Conservation (phyloP, 176 grass and related monocot species). For the Puya raimondii region DNA sequence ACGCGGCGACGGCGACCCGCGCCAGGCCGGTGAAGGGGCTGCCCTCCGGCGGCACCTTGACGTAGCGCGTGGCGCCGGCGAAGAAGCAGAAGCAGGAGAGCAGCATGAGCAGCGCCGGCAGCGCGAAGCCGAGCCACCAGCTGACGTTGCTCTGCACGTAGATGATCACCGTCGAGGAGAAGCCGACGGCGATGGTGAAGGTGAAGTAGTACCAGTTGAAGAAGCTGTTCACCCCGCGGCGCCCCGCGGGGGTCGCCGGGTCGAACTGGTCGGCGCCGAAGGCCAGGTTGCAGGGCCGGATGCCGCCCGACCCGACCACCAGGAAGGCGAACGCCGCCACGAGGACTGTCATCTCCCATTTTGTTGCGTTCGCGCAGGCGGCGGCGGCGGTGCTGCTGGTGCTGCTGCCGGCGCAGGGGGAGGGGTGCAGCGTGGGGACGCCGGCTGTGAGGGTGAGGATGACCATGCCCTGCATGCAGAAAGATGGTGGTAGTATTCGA, state of each 20-base stretch:
- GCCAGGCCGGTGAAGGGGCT: constrained; percentile 36
- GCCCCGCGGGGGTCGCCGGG: constrained; percentile 9
- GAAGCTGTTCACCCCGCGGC: constrained; percentile 19
- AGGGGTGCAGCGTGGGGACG: constrained; percentile 36
- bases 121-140: constrained; percentile 54
- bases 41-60: constrained; percentile 49
- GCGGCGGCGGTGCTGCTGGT: background rate
- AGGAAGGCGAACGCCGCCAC: background rate
- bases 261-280: constrained; percentile 91
- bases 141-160: constrained; percentile 70
- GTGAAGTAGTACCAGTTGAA: constrained; percentile 75
- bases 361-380: constrained; percentile 25
- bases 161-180: constrained; percentile 56
- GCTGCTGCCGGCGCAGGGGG: constrained; percentile 5
- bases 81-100: constrained; percentile 57
- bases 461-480: constrained; percentile 34
- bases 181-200: constrained; percentile 45
- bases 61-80: constrained; percentile 37
- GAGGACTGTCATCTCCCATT: constrained; percentile 24
- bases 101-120: constrained; percentile 53
- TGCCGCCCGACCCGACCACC: constrained; percentile 35
- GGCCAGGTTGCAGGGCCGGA: constrained; percentile 64
- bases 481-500: background rate
- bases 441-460: constrained; percentile 50
- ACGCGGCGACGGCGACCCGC: constrained; percentile 36